phyloP scores from a whole-genome alignment of 2,329 filamentous ascomycete genomes.

The Penicillium sp. region DNA sequence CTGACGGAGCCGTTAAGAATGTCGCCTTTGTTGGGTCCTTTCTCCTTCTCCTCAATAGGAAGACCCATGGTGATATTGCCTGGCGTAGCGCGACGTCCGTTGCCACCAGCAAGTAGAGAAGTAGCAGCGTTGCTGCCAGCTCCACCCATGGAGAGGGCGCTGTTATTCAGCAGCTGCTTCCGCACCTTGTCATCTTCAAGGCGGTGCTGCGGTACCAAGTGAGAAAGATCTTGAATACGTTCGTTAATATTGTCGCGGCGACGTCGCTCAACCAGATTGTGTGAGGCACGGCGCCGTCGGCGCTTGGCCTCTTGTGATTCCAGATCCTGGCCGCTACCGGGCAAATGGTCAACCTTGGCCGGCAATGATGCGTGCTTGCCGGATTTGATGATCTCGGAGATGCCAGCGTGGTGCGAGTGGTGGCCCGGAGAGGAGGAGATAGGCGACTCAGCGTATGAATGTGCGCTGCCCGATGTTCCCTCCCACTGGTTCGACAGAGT shows the following conservation, averaged over 20 bases:
- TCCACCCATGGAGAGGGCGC: slow-evolving; percentile 75
- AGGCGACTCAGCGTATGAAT: slow-evolving; percentile 82
- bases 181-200: slow-evolving; percentile 96
- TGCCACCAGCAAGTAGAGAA: slow-evolving; percentile 78
- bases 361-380: slow-evolving; percentile 86
- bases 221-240: slow-evolving; percentile 91
- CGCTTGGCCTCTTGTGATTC: slow-evolving; percentile 92
- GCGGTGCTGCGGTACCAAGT: slow-evolving; percentile 83
- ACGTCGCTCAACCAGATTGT: slow-evolving; percentile 92
- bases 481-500: slow-evolving; percentile 86
- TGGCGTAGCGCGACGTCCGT: slow-evolving; percentile 69
- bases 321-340: slow-evolving; percentile 45
- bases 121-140: slow-evolving; percentile 59
- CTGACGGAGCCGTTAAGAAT: slow-evolving; percentile 95
- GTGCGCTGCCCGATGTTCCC: slow-evolving; percentile 74
- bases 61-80: slow-evolving; percentile 89
- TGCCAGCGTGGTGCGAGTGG: slow-evolving; percentile 59
- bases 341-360: slow-evolving; percentile 64
- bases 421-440: slow-evolving; percentile 75
- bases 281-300: slow-evolving; percentile 83
- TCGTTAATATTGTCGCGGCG: slow-evolving; percentile 98
- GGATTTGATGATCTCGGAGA: slow-evolving; percentile 77
- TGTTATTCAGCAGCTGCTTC: slow-evolving; percentile 89
- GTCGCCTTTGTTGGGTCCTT: slow-evolving; percentile 97
- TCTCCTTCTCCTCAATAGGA: slow-evolving; percentile 94